phyloP scores from a whole-genome alignment of 2,329 filamentous ascomycete species.

The Cladophialophora psammophila region DNA sequence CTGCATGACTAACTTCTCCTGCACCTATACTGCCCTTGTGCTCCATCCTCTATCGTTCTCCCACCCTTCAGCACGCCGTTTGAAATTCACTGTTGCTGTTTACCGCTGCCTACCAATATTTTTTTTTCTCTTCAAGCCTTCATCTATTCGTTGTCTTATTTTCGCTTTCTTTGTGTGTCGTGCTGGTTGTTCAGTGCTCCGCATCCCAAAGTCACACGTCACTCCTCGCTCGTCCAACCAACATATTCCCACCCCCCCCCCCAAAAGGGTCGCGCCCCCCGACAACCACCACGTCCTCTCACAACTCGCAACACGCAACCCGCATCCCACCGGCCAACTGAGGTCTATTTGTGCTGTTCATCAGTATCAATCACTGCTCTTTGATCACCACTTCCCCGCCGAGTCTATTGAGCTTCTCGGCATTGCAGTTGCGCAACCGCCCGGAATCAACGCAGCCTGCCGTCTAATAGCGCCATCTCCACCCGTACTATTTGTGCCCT shows the following conservation, averaged over 20 bases:
- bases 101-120: slow-evolving; percentile 1
- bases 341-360: slow-evolving; percentile 15
- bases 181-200: slow-evolving; percentile 2
- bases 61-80: slow-evolving; percentile 1
- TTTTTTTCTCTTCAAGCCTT: slow-evolving; percentile 7
- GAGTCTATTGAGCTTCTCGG: slow-evolving; percentile 20
- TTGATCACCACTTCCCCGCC: slow-evolving; percentile 14
- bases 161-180: slow-evolving; percentile 5
- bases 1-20: slow-evolving; percentile 18
- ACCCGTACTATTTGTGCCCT: slow-evolving; percentile 29
- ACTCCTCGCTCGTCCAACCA: slow-evolving; percentile 19
- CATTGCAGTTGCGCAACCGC: slow-evolving; percentile 25
- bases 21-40: not conserved
- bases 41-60: not conserved
- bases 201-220: slow-evolving; percentile 19
- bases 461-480: slow-evolving; percentile 38
- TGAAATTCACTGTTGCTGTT: not conserved
- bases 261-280: slow-evolving; percentile 18
- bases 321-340: slow-evolving; percentile 15
- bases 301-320: slow-evolving; percentile 13
- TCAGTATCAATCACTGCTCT: slow-evolving; percentile 13
- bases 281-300: slow-evolving; percentile 15
- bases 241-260: not conserved
- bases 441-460: slow-evolving; percentile 30
- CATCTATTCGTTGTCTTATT: too few relatives aligned